These are phyloP conservation scores for Ascomycota sp. DNA, from an alignment of 2,329 filamentous ascomycete genomes.

Conservation along the genomic window DNA sequence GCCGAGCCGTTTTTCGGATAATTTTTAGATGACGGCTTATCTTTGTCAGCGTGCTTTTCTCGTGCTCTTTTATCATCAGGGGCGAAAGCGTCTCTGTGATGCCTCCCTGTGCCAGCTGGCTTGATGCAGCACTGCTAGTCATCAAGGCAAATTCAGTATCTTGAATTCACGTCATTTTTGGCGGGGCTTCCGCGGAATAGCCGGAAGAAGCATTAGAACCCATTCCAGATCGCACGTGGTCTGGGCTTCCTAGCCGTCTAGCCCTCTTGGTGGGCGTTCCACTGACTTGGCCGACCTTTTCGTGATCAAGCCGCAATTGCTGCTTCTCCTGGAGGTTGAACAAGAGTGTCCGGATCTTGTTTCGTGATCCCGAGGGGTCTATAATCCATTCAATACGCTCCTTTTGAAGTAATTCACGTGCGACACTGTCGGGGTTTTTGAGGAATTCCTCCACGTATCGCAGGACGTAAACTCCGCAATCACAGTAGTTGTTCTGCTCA, in stretches of 20 bases:
- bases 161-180: too few species aligned
- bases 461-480: slow-evolving; percentile 76
- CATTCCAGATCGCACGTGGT: neutral
- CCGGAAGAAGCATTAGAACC: neutral
- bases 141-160: too few species aligned
- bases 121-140: too few species aligned
- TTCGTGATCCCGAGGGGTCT: slow-evolving; percentile 37
- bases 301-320: slow-evolving; percentile 18
- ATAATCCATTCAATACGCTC: slow-evolving; percentile 32
- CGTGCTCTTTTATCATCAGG: too few species aligned
- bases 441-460: slow-evolving; percentile 74
- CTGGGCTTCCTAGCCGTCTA: slow-evolving; percentile 1
- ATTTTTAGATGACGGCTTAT: too few species aligned
- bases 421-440: slow-evolving; percentile 49
- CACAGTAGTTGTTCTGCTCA: slow-evolving; percentile 61
- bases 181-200: neutral
- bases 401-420: slow-evolving; percentile 42
- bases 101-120: too few species aligned
- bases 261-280: slow-evolving; percentile 7
- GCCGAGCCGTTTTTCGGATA: too few species aligned
- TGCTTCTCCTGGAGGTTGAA: slow-evolving; percentile 41
- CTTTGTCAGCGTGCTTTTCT: too few species aligned
- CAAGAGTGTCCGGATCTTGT: slow-evolving; percentile 44
- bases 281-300: slow-evolving; percentile 14
- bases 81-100: too few species aligned